These are phyloP conservation scores for Hypholoma fasciculare DNA, from an alignment of 768 basidiomycete genomes.

Conservation along the genomic window DNA sequence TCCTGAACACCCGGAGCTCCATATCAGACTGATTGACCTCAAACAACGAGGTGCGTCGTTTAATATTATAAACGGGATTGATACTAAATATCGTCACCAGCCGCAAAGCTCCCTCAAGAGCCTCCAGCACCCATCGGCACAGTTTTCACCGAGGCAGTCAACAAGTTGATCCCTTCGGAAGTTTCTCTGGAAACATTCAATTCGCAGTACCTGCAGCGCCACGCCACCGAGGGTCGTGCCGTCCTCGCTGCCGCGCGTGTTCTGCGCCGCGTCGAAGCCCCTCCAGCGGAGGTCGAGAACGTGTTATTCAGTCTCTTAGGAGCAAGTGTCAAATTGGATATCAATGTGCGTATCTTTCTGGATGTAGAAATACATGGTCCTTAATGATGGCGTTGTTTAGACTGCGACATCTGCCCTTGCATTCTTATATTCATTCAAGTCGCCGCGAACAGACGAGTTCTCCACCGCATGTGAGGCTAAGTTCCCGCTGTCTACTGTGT, in stretches of 20 bases:
- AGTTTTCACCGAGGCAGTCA: constrained; percentile 47
- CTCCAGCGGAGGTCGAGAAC: constrained; percentile 61
- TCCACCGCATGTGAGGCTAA: constrained; percentile 47
- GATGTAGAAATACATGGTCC: too few relatives aligned
- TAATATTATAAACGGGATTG: background rate
- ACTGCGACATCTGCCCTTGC: constrained; percentile 47
- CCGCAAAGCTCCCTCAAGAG: constrained; percentile 41
- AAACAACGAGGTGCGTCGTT: constrained; percentile 46
- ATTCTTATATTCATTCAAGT: constrained; percentile 51
- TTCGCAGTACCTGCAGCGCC: constrained; percentile 70
- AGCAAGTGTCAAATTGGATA: constrained; percentile 40
- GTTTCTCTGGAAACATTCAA: constrained; percentile 68
- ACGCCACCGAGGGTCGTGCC: constrained; percentile 48
- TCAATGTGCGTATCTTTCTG: constrained; percentile 41
- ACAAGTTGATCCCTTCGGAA: constrained; percentile 55
- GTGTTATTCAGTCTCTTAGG: constrained; percentile 50
- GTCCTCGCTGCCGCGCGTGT: constrained; percentile 68
- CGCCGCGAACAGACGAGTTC: constrained; percentile 62
- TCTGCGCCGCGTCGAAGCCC: constrained; percentile 42
- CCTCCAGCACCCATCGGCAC: constrained; percentile 47
- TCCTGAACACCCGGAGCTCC: constrained; percentile 63
- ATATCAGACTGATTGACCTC: constrained; percentile 69
- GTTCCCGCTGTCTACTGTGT: constrained; percentile 66
- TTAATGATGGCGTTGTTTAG: constrained; percentile 30
- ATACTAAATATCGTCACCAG: constrained; percentile 29